Evolutionary conservation across 495 filamentous ascomycete genomes (phyloP).

Genomic region (Lepraria neglecta): DNA sequence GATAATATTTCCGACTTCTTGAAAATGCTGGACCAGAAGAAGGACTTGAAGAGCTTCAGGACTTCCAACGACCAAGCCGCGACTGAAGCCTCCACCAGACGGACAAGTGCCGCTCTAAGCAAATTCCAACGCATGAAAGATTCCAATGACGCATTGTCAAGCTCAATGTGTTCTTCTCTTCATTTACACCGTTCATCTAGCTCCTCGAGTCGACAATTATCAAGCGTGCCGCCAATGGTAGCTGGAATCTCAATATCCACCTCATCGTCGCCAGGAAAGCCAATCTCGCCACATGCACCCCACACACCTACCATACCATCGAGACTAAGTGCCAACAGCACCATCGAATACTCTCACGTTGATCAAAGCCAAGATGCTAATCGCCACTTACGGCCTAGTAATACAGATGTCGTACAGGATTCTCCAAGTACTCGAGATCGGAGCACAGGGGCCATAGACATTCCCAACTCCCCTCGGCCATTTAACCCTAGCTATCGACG

Average conservation of each 20-base stretch:
- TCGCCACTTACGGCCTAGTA: constrained; percentile 17
- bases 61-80: constrained; percentile 42
- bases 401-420: constrained; percentile 1
- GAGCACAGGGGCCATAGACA: constrained; percentile 67
- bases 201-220: constrained; percentile 77
- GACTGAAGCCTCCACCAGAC: constrained; percentile 52
- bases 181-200: constrained; percentile 73
- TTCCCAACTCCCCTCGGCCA: constrained; percentile 67
- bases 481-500: constrained; percentile 57
- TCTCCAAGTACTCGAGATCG: constrained; percentile 32
- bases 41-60: constrained; percentile 67
- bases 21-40: constrained; percentile 74
- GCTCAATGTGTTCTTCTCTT: constrained; percentile 81
- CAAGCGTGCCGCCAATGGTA: constrained; percentile 78
- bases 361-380: constrained; percentile 26
- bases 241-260: constrained; percentile 74
- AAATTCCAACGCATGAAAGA: constrained; percentile 81
- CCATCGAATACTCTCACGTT: constrained; percentile 60
- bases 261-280: constrained; percentile 84
- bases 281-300: constrained; percentile 86
- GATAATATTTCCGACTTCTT: constrained; percentile 90
- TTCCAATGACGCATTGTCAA: constrained; percentile 75
- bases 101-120: constrained; percentile 63
- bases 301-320: constrained; percentile 91
- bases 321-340: constrained; percentile 80